Evolutionary conservation across 106 monocot species (phyloP).

Genomic region (Gastrodia elata): DNA sequence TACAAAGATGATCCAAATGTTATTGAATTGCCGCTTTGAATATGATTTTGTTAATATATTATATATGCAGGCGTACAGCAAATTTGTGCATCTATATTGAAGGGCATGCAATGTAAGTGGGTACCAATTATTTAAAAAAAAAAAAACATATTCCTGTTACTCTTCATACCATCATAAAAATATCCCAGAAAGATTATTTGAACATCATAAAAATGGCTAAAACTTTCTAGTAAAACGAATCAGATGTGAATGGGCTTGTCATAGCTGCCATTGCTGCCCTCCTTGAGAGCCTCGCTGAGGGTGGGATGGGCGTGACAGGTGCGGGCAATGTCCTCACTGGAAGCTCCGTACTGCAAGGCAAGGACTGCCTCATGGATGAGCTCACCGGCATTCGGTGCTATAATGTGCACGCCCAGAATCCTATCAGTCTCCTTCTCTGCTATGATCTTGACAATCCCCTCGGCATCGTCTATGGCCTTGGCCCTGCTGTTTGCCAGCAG

Average conservation of each 20-base stretch:
- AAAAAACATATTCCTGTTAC: no score
- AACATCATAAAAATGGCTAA: not conserved
- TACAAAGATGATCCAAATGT: no score
- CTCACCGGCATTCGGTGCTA: conserved; percentile 87
- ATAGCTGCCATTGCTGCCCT: conserved; percentile 88
- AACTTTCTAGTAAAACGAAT: no score
- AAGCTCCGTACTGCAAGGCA: conserved; percentile 87
- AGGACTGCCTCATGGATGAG: conserved; percentile 85
- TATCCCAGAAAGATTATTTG: no score
- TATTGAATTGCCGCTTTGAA: no score
- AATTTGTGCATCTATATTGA: no score
- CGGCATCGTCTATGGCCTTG: conserved; percentile 95
- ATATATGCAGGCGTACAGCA: no score
- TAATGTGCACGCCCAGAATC: conserved; percentile 87
- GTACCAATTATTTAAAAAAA: no score
- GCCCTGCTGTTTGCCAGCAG: conserved; percentile 90
- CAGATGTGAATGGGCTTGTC: conserved; percentile 93
- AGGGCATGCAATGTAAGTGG: no score
- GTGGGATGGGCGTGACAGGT: conserved; percentile 97
- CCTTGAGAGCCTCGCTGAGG: conserved; percentile 96
- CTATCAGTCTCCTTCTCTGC: conserved; percentile 88
- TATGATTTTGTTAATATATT: no score
- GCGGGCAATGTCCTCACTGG: conserved; percentile 89
- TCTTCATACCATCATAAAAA: no score
- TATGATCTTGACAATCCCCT: conserved; percentile 81